Percentiles rank a stretch among this genome's conserved stretches.
Conservation (phyloP, 2,329 filamentous ascomycete species). For the Fusarium buharicum region DNA sequence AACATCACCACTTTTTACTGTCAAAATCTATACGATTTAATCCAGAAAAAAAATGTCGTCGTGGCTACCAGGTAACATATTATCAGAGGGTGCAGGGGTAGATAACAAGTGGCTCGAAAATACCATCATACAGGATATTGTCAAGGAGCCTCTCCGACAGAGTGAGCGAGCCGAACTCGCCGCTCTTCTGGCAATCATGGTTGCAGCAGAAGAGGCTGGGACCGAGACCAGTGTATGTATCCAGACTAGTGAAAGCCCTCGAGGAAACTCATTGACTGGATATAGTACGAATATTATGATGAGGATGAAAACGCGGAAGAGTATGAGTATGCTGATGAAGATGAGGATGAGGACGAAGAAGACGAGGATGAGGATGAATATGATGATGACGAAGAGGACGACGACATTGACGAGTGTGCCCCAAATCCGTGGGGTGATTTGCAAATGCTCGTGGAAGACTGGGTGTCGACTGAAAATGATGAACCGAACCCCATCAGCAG, state of each 20-base stretch:
- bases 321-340: neutral
- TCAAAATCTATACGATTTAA: neutral
- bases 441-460: constrained; percentile 7
- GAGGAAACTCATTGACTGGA: constrained; percentile 13
- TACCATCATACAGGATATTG: constrained; percentile 24
- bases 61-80: neutral
- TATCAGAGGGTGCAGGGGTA: constrained; percentile 2
- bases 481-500: constrained; percentile 10
- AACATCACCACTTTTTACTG: constrained; percentile 15
- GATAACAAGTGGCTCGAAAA: constrained; percentile 13
- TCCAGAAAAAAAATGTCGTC: neutral
- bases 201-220: constrained; percentile 8
- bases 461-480: constrained; percentile 16
- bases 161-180: constrained; percentile 9
- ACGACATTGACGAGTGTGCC: constrained; percentile 2
- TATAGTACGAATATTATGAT: constrained; percentile 36
- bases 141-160: constrained; percentile 19
- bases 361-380: neutral
- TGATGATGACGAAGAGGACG: constrained; percentile 19
- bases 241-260: neutral
- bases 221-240: constrained; percentile 30
- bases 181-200: constrained; percentile 25
- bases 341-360: neutral
- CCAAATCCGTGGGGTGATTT: constrained; percentile 18
- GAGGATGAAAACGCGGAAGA: constrained; percentile 14